Conservation (phyloP, 2,329 filamentous ascomycete species). For the Cladosporium sp. region DNA sequence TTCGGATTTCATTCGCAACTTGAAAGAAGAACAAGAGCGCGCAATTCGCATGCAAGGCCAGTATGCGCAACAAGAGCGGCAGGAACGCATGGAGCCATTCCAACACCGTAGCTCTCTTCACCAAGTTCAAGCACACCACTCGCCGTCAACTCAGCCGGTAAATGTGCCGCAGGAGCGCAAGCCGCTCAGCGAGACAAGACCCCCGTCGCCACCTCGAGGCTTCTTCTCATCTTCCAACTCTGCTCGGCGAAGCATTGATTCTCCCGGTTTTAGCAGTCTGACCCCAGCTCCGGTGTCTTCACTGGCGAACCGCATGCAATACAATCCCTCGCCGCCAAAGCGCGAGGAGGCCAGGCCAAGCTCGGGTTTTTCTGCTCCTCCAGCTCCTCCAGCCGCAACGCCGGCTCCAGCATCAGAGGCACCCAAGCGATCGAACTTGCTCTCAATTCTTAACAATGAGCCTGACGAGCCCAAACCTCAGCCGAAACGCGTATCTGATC, state of each 20-base stretch:
- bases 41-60: slow-evolving; percentile 27
- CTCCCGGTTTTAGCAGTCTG: slow-evolving; percentile 14
- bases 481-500: slow-evolving; percentile 22
- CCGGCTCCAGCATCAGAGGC: slow-evolving; percentile 26
- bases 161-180: slow-evolving; percentile 23
- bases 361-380: slow-evolving; percentile 19
- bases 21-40: slow-evolving; percentile 29
- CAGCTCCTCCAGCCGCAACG: slow-evolving; percentile 12
- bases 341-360: slow-evolving; percentile 27
- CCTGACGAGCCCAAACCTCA: slow-evolving; percentile 28
- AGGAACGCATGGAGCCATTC: slow-evolving; percentile 23
- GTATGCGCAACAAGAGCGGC: slow-evolving; percentile 21
- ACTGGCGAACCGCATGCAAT: slow-evolving; percentile 18
- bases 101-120: slow-evolving; percentile 18
- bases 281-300: slow-evolving; percentile 16
- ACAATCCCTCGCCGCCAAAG: slow-evolving; percentile 28
- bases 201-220: slow-evolving; percentile 22
- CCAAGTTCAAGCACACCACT: slow-evolving; percentile 22
- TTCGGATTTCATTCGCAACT: slow-evolving; percentile 22
- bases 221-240: slow-evolving; percentile 17
- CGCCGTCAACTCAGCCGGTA: slow-evolving; percentile 24
- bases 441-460: slow-evolving; percentile 32
- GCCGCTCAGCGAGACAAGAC: slow-evolving; percentile 27
- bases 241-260: slow-evolving; percentile 18
- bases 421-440: slow-evolving; percentile 34